A percentile compares a stretch with the other conserved stretches of the same genome.
These are phyloP conservation scores for Suillus weaverae DNA, from an alignment of 768 basidiomycete species.

Conservation along the genomic window DNA sequence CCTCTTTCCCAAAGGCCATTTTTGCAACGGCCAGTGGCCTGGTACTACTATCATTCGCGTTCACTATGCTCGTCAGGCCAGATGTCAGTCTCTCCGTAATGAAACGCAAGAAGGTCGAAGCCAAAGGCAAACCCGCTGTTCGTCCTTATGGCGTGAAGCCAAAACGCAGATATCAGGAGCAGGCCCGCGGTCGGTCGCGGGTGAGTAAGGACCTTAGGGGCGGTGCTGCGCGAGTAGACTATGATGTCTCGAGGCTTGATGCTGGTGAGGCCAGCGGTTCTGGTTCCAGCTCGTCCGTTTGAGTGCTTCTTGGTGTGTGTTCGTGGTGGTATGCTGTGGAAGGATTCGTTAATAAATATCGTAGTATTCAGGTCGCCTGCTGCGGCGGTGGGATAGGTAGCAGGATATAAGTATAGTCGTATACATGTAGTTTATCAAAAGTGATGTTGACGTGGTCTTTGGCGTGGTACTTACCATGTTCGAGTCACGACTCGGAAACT, in stretches of 20 bases:
- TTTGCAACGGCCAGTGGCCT: constrained; percentile 62
- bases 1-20: constrained; percentile 64
- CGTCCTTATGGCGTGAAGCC: constrained; percentile 2
- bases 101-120: constrained; percentile 12
- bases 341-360: not conserved
- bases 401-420: not conserved
- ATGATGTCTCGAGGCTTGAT: constrained; percentile 17
- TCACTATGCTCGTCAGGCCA: constrained; percentile 45
- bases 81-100: constrained; percentile 25
- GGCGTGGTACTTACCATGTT: too few species aligned
- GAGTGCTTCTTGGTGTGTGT: not conserved
- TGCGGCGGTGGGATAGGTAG: not conserved
- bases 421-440: not conserved
- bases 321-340: not conserved
- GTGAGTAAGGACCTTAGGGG: constrained; percentile 43
- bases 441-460: not conserved
- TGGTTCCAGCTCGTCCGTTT: not conserved
- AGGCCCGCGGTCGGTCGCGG: constrained; percentile 28
- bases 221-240: constrained; percentile 25
- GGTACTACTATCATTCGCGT: constrained; percentile 46
- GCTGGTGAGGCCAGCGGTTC: constrained; percentile 13
- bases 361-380: not conserved
- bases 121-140: constrained; percentile 7
- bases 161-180: constrained; percentile 18
- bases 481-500: too few species aligned